Evolutionary conservation across 352 stramenopile species (phyloP).

Genomic region (Pythium sukuiense): DNA sequence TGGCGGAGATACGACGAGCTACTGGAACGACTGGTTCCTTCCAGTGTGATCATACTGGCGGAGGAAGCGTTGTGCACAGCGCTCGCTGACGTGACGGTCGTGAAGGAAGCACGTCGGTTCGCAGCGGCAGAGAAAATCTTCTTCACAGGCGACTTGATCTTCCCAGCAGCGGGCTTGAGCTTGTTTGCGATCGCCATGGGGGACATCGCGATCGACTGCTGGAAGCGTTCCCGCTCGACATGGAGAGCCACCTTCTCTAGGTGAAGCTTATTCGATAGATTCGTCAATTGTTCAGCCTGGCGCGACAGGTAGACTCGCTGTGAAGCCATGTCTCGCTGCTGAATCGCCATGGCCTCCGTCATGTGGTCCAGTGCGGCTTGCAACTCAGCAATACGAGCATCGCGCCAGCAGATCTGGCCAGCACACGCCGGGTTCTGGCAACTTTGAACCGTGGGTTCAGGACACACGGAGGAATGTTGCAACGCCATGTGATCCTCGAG

Average conservation of each 20-base stretch:
- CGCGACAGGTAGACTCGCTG: constrained; percentile 35
- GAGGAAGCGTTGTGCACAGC: background rate
- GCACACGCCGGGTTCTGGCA: constrained; percentile 29
- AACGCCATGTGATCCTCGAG: background rate
- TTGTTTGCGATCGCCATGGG: constrained; percentile 8
- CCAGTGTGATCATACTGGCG: background rate
- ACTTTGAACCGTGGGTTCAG: constrained; percentile 9
- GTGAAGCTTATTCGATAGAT: constrained; percentile 35
- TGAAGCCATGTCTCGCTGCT: constrained; percentile 37
- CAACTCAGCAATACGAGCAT: constrained; percentile 36
- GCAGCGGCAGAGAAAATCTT: constrained; percentile 14
- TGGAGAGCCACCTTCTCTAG: constrained; percentile 39
- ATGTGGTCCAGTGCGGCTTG: constrained; percentile 42
- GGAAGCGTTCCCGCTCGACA: constrained; percentile 28
- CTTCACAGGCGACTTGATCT: constrained; percentile 21
- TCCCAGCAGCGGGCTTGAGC: constrained; percentile 8
- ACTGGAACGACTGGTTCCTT: background rate
- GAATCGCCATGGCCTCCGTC: constrained; percentile 41
- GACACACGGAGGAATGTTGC: constrained; percentile 8
- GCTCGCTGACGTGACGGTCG: background rate
- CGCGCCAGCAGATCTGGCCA: constrained; percentile 33
- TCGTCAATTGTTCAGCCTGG: constrained; percentile 38
- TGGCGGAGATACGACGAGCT: constrained; percentile 16
- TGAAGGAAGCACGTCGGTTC: constrained; percentile 12
- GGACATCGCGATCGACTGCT: constrained; percentile 9